Evolutionary conservation across 768 basidiomycete genomes (phyloP), one percentile per base, ranked within the genome.

Genomic region (Hortiboletus flavorubellus): DNA sequence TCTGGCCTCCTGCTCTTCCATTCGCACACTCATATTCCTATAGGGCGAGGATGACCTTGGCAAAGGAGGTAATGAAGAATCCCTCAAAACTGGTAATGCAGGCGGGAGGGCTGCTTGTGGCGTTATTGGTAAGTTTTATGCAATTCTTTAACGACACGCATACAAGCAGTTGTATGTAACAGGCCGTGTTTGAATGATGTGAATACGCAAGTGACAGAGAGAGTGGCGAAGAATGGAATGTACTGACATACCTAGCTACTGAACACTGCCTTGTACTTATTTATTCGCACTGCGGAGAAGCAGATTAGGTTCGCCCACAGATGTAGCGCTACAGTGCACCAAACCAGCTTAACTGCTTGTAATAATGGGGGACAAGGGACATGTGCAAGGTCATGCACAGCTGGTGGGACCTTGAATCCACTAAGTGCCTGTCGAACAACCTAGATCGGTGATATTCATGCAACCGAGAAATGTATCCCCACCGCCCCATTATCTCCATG

Each of bases 31-130:
- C 31, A 55, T 30, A 38, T 40, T 45, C 47, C 46, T 53, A 38
- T 59, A 85, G 85, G 88, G 89, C 4, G 80, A 80, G 16, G 91
- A 93, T 65, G 91, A 93, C 64, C 77, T 92, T 47, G 91, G 90
- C n/a, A 75, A 71, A 56, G 88, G 89, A 15, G 76, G 73, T 40
- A 78, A 86, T 62, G 74, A 80, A 30, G 89, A 90, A 59, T 87
- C 86, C 21, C 73, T 85, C 53, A 89, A 81, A 67, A 92, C 89
- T 4, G 91, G 91, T 9, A 89, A 92, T 64, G 86, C 91, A 15
- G 86, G 87, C 11, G 83, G 76, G 31, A 77, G 89, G 53, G 79
- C 82, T n/a, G 90, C 91, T 12, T 93, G 91, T 64, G 91, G 90
- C 61, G 82, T 92, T 48, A 88, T 92, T 60, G 89, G 87, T 82